These are phyloP conservation scores for Funneliformis mosseae DNA, from an alignment of 192 early-diverging fungal species.

Conservation along the genomic window DNA sequence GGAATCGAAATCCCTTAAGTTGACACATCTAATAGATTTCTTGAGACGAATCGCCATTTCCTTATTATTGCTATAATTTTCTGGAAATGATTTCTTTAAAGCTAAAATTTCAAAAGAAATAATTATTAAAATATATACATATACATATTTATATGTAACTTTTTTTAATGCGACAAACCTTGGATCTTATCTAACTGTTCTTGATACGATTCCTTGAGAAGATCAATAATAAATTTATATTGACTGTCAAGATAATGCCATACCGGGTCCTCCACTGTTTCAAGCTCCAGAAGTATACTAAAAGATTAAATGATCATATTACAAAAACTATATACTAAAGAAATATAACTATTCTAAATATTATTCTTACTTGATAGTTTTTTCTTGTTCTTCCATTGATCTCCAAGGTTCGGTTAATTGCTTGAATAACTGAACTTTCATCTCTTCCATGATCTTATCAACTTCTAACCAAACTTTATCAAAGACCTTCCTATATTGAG, in stretches of 20 bases:
- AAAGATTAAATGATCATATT: not conserved
- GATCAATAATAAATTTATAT: conserved; percentile 82
- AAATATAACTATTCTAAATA: not conserved
- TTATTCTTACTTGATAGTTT: conserved; percentile 71
- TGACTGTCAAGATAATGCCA: conserved; percentile 87
- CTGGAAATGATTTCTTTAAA: conserved; percentile 2
- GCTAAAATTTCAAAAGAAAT: conserved; percentile 16
- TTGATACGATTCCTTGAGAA: conserved; percentile 70
- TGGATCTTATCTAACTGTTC: conserved; percentile 54
- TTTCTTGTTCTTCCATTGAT: conserved; percentile 87
- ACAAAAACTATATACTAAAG: not conserved
- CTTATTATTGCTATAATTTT: not conserved
- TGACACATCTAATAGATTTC: conserved; percentile 40
- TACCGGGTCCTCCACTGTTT: conserved; percentile 85
- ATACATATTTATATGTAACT: not conserved
- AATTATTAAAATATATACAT: not conserved
- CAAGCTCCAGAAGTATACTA: conserved; percentile 73
- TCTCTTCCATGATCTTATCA: conserved; percentile 72
- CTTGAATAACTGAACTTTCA: conserved; percentile 74
- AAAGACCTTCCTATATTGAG: conserved; percentile 71
- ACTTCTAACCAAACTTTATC: conserved; percentile 95
- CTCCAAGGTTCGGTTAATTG: conserved; percentile 76
- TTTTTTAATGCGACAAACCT: conserved; percentile 22
- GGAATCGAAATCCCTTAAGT: conserved; percentile 47
- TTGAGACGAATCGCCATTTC: conserved; percentile 33